Evolutionary conservation across 805 yeast species (phyloP).

Genomic region (Wickerhamomyces rabaulensis): DNA sequence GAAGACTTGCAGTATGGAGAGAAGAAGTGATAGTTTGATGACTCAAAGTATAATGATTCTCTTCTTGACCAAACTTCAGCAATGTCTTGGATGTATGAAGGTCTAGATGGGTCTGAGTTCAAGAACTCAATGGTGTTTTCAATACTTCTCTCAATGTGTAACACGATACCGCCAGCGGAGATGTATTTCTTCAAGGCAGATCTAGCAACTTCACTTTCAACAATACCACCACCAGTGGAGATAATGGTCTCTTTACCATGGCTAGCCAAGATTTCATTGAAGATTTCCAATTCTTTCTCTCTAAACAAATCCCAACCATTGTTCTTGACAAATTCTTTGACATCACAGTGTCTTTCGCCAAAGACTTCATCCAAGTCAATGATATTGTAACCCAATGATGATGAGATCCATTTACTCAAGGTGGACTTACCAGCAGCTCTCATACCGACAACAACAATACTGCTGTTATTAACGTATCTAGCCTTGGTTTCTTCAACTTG

Average conservation of each 20-base stretch:
- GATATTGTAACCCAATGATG: slow-evolving; percentile 57
- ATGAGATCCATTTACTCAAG: slow-evolving; percentile 73
- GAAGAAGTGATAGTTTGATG: slow-evolving; percentile 73
- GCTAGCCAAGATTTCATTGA: slow-evolving; percentile 40
- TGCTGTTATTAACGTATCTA: slow-evolving; percentile 34
- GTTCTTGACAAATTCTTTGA: slow-evolving; percentile 55
- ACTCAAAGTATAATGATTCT: slow-evolving; percentile 70
- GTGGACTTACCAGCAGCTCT: slow-evolving; percentile 96
- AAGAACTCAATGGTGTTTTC: slow-evolving; percentile 74
- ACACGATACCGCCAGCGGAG: slow-evolving; percentile 57
- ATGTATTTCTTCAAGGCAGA: slow-evolving; percentile 50
- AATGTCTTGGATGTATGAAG: slow-evolving; percentile 79
- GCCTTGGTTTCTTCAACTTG: slow-evolving; percentile 15
- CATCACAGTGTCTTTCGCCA: slow-evolving; percentile 47
- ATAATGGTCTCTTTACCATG: slow-evolving; percentile 50
- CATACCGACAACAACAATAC: slow-evolving; percentile 87
- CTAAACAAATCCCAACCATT: slow-evolving; percentile 91
- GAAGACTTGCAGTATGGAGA: slow-evolving; percentile 63
- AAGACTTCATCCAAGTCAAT: slow-evolving; percentile 75
- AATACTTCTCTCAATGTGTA: slow-evolving; percentile 86
- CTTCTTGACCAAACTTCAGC: slow-evolving; percentile 81
- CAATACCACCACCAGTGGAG: slow-evolving; percentile 96
- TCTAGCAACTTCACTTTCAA: slow-evolving; percentile 71
- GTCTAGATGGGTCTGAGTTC: slow-evolving; percentile 75
- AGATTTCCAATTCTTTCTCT: slow-evolving; percentile 51